phyloP scores from a whole-genome alignment of 1,284 basidiomycete genomes.

The Sanghuangporus baumii region DNA sequence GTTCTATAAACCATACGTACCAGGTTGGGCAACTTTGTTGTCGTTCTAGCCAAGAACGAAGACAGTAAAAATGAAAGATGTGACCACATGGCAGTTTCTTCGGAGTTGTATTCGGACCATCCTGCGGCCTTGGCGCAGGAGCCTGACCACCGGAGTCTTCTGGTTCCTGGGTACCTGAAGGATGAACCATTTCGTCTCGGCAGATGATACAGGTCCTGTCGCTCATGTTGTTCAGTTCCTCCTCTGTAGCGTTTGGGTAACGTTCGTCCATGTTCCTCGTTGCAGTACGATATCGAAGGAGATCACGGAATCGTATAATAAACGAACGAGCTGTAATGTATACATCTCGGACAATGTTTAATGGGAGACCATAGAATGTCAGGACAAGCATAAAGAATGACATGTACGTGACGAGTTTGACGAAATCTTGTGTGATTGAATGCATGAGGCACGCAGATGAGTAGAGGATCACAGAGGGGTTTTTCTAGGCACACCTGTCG shows the following conservation, averaged over 20 bases:
- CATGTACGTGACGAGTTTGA: slow-evolving; percentile 90
- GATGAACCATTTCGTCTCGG: slow-evolving; percentile 88
- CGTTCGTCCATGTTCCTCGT: slow-evolving; percentile 96
- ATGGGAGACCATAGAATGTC: slow-evolving; percentile 90
- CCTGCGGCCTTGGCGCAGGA: slow-evolving; percentile 29
- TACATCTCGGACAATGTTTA: slow-evolving; percentile 96
- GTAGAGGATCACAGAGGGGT: slow-evolving; percentile 8
- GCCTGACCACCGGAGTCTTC: slow-evolving; percentile 5
- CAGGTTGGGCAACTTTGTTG: slow-evolving; percentile 97
- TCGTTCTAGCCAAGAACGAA: slow-evolving; percentile 95
- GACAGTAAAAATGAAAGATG: slow-evolving; percentile 97
- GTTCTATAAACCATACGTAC: slow-evolving; percentile 39
- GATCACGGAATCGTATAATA: slow-evolving; percentile 78
- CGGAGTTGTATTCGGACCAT: slow-evolving; percentile 90
- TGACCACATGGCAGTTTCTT: slow-evolving; percentile 97
- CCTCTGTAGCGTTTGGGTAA: slow-evolving; percentile 90
- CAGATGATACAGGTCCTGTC: slow-evolving; percentile 98
- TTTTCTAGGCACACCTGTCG: slow-evolving; percentile 57
- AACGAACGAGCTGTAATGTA: slow-evolving; percentile 94
- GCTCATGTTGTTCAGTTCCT: slow-evolving; percentile 74
- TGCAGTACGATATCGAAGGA: slow-evolving; percentile 89
- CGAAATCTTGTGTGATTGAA: slow-evolving; percentile 59
- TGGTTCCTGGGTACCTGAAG: slow-evolving; percentile 29
- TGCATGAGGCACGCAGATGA: not conserved
- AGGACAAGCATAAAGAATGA: slow-evolving; percentile 92